These are phyloP conservation scores for Galerina marginata DNA, from an alignment of 768 basidiomycete species.

Conservation along the genomic window DNA sequence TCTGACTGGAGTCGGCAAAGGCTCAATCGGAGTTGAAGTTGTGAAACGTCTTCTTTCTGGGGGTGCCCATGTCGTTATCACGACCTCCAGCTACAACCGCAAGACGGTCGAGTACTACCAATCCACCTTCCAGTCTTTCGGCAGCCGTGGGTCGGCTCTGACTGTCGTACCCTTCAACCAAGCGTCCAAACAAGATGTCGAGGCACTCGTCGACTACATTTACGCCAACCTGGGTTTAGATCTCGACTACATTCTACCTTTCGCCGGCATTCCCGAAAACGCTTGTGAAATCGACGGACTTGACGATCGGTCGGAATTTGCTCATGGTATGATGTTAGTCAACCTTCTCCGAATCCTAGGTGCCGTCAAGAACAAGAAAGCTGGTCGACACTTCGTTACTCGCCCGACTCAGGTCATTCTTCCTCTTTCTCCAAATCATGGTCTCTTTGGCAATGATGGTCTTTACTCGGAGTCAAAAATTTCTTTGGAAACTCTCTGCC, in stretches of 20 bases:
- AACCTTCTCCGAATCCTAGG: slow-evolving; percentile 96
- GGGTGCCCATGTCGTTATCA: slow-evolving; percentile 95
- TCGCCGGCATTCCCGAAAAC: slow-evolving; percentile 98
- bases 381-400: slow-evolving; percentile 94
- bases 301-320: slow-evolving; percentile 97
- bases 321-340: slow-evolving; percentile 98
- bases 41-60: slow-evolving; percentile 96
- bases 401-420: slow-evolving; percentile 98
- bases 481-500: slow-evolving; percentile 96
- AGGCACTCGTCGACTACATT: slow-evolving; percentile 97
- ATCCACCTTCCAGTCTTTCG: slow-evolving; percentile 93
- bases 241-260: slow-evolving; percentile 97
- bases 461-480: slow-evolving; percentile 99
- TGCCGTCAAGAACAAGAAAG: slow-evolving; percentile 98
- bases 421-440: slow-evolving; percentile 97
- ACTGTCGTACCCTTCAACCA: slow-evolving; percentile 99
- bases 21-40: slow-evolving; percentile 97
- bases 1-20: slow-evolving; percentile 96
- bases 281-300: slow-evolving; percentile 97
- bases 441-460: slow-evolving; percentile 96
- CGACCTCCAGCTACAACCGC: slow-evolving; percentile 96
- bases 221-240: slow-evolving; percentile 95
- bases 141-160: slow-evolving; percentile 93
- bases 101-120: slow-evolving; percentile 98
- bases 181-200: slow-evolving; percentile 97